Evolutionary conservation across 2,329 filamentous ascomycete species (phyloP), one percentile per base, ranked within the genome.

Genomic region (Metarhizium humberi): DNA sequence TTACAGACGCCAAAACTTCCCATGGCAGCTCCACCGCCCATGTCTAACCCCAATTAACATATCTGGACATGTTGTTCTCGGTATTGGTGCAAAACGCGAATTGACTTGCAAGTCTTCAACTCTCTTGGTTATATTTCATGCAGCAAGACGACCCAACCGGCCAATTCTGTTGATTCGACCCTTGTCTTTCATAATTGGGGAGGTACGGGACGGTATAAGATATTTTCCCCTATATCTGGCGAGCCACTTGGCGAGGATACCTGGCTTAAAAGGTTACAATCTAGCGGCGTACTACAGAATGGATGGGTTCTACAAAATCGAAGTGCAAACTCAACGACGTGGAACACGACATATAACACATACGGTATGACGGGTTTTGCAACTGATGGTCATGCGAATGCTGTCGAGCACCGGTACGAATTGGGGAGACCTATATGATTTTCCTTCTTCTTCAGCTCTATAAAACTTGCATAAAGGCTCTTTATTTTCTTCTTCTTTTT

Each of bases 1-100:
- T 49, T 60, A 20, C 57, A 60, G 3, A 63, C 62, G 8, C 61
- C 60, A 3, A 61, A 59, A 48, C 54, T 62, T 16, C 49, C 52
- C 2, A 58, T 62, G 55, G 53, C 56, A 46, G 62, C 58, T 6
- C 57, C 58, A 13, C 59, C 56, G 25, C 49, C 54, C 2, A 40
- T 55, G 36, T 30, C 51, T 14, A 55, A 50, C 18, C 4, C 50
- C 48, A 46, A 42, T 51, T 45, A 51, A 30, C 25, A 11, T 45
- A 20, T 11, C 18, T 6, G 18, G n/a, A 16, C 38, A 16, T 40
- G 38, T 40, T 40, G 38, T 40, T 5, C 38, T 16, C 13, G 38
- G 38, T 6, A 11, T 16, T 16, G 38, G 14, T 40, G 38, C 38
- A 13, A 40, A 13, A 13, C 38, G 4, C 38, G 38, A 40, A 40